These are phyloP conservation scores for Hibiscus trionum DNA, from an alignment of 345 rosid genomes.

Conservation along the genomic window DNA sequence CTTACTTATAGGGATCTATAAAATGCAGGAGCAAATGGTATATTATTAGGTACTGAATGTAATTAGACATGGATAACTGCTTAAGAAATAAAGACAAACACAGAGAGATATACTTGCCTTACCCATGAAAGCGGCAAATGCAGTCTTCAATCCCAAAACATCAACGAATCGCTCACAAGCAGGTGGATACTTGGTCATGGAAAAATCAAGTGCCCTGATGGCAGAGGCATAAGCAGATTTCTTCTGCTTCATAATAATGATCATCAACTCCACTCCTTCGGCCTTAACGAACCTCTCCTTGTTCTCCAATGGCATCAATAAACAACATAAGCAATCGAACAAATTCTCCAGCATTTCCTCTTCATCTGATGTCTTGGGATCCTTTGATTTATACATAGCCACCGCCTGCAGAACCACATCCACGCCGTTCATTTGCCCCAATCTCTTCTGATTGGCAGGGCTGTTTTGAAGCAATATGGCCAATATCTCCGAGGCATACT, in stretches of 20 bases:
- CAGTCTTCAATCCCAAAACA: slow-evolving; percentile 91
- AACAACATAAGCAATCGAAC: slow-evolving; percentile 78
- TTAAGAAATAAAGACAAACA: slow-evolving; percentile 1
- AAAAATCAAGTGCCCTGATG: slow-evolving; percentile 81
- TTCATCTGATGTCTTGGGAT: slow-evolving; percentile 82
- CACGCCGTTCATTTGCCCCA: slow-evolving; percentile 96
- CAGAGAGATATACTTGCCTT: slow-evolving; percentile 61
- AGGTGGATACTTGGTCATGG: slow-evolving; percentile 95
- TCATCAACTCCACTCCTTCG: slow-evolving; percentile 97
- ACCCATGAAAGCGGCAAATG: slow-evolving; percentile 98
- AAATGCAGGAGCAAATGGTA: slow-evolving; percentile 10
- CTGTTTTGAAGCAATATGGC: slow-evolving; percentile 87
- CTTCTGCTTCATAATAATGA: slow-evolving; percentile 97
- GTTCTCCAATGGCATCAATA: slow-evolving; percentile 96
- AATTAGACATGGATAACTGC: background rate
- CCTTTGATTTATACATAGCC: slow-evolving; percentile 86
- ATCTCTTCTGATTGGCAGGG: slow-evolving; percentile 70
- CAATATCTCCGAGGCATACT: slow-evolving; percentile 87
- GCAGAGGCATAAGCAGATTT: slow-evolving; percentile 93
- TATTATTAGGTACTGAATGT: slow-evolving; percentile 6
- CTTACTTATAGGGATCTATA: slow-evolving; percentile 79
- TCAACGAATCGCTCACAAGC: slow-evolving; percentile 95
- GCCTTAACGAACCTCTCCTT: slow-evolving; percentile 96
- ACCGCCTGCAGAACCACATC: slow-evolving; percentile 89
- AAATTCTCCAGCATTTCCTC: slow-evolving; percentile 97